Conservation (phyloP, 345 rosid genomes). For the Mallotus nudiflorus region DNA sequence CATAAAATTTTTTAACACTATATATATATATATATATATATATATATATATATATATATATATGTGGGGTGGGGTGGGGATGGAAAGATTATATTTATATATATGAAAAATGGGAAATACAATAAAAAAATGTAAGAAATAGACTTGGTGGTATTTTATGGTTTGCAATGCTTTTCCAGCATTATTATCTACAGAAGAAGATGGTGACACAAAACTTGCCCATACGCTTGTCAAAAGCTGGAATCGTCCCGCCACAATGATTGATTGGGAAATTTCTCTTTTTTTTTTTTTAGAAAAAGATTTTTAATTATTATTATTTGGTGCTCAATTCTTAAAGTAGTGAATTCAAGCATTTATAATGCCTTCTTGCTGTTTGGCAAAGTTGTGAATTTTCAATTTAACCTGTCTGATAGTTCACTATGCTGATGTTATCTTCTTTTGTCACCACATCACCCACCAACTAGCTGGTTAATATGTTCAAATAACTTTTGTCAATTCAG, state of each 20-base stretch:
- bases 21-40: too few relatives aligned
- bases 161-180: neutral
- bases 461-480: too few relatives aligned
- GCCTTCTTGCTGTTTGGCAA: neutral
- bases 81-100: too few relatives aligned
- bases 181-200: conserved; percentile 1
- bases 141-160: neutral
- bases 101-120: too few relatives aligned
- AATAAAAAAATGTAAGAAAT: too few relatives aligned
- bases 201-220: conserved; percentile 4
- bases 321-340: neutral
- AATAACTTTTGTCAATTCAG: too few relatives aligned
- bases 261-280: neutral
- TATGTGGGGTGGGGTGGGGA: too few relatives aligned
- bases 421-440: too few relatives aligned
- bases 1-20: too few relatives aligned
- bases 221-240: neutral
- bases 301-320: neutral
- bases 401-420: too few relatives aligned
- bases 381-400: neutral
- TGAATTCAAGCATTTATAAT: neutral
- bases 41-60: too few relatives aligned
- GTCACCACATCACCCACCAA: too few relatives aligned
- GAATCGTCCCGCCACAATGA: neutral
- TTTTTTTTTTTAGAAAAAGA: neutral